Base-by-base conservation (phyloP, 768 basidiomycete genomes). In the Auricularia cornea region DNA sequence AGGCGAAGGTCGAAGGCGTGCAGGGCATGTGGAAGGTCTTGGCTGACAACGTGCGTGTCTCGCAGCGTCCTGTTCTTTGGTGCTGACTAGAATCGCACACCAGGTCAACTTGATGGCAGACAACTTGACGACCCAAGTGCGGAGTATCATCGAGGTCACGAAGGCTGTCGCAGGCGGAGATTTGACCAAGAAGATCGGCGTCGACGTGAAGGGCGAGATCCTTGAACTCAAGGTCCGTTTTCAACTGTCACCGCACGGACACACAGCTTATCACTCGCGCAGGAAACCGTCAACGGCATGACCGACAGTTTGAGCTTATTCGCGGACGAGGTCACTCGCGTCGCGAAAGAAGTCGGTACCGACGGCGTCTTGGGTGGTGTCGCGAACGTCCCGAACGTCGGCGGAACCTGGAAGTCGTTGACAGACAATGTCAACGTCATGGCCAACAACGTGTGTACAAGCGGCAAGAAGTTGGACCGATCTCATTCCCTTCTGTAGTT, bases 361-460 rank as follows among this genome's bases (percentile, higher is more conserved):
- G 97, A 98, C 72, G 97, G 96, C 35, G 83, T 87, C 68, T 80
- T 98, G 70, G 97, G 96, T 60, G 96, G 95, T 11, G 95, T 96
- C 69, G 97, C 95, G 1, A 83, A 88, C 61, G 97, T 98, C 40
- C 89, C 88, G 66, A 92, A 94, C 70, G 93, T 99, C 54, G 92
- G 92, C 64, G 97, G 97, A 59, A 96, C 93, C 0, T 98, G 97
- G 97, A 94, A 94, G 79, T 81, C 79, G 54, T 23, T 98, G 77
- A 95, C 94, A 59, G 92, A 95, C 71, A 94, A 92, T 74, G 94
- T 97, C 68, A 97, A 96, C 72, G 85, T 92, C 70, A 96, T 96
- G 94, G 94, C 94, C 48, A 86, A 86, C 48, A 97, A 97, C 70
- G 89, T 92, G 67, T 66, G 86, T 80, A 16, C 38, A 41, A 48